Percentiles rank a stretch among this genome's conserved stretches.
Conservation (phyloP, 495 filamentous ascomycete genomes). For the Beverwykella pulmonaria region DNA sequence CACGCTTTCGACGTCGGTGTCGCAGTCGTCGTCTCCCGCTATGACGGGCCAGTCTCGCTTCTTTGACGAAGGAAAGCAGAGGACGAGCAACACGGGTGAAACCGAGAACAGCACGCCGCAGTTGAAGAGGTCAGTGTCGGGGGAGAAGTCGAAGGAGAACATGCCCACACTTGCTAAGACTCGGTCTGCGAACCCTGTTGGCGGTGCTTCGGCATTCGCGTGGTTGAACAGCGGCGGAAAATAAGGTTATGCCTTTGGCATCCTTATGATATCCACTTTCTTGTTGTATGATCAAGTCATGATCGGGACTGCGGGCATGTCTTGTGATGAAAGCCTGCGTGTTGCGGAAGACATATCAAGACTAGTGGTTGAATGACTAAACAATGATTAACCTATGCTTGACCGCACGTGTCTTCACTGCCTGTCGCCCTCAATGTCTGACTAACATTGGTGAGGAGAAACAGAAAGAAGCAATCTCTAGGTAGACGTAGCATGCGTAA, state of each 20-base stretch:
- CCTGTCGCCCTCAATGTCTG: neutral
- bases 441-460: neutral
- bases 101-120: conserved; percentile 16
- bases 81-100: conserved; percentile 26
- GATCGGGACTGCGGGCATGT: too few species aligned
- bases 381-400: neutral
- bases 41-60: conserved; percentile 45
- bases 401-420: neutral
- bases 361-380: neutral
- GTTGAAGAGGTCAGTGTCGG: conserved; percentile 25
- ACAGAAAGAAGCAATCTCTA: neutral
- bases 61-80: conserved; percentile 46
- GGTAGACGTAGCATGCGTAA: neutral
- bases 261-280: conserved; percentile 14
- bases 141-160: conserved; percentile 49
- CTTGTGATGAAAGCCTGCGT: neutral
- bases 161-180: conserved; percentile 51
- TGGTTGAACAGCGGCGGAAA: conserved; percentile 68
- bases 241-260: conserved; percentile 2
- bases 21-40: conserved; percentile 22
- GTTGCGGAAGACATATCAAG: neutral
- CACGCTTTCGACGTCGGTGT: conserved; percentile 35
- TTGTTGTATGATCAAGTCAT: neutral
- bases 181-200: conserved; percentile 75
- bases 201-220: conserved; percentile 92